Base-by-base conservation (phyloP, 176 grass and related monocot genomes). In the Rhynchospora pubera region DNA sequence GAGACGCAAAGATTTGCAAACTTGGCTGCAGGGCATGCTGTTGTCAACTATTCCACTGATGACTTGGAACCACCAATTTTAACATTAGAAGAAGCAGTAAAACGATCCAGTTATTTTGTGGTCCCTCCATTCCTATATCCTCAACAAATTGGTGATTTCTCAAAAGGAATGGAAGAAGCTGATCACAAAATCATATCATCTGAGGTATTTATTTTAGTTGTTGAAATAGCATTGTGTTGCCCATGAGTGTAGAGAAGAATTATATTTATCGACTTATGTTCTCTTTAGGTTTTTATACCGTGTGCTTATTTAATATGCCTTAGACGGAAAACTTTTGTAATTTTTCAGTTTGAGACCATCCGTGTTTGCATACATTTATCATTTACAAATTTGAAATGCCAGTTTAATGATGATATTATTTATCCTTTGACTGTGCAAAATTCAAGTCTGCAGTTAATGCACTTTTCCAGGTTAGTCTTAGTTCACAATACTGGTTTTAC, bases 401-500 rank as follows among this genome's bases (percentile, higher is more conserved):
- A 39, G 32, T 16, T 84, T 79, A 21, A 59, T 57, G 52, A 66
- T 73, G 61, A 16, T 80, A 66, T 30, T 84, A 81, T 57, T 78
- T 9, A 52, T 78, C 30, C 77, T 64, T 82, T 39, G 63, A 74
- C 78, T 34, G 56, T 80, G 64, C 50, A 86, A 44, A 80, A 6
- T 55, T 89, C 62, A 71, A 82, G 57, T 77, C 81, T 65, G 87
- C 12, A 48, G 72, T 30, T 9, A 22, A 79, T 62, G 57, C 16
- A 7, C 79, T 76, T 65, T 22, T 90, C 66, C 89, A 97, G 94
- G 88, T 97, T 62, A 97, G 76, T 65, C 88, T 97, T 85, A 84
- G 84, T 57, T 97, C 91, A 21, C 94, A 97, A 74, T 94, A 97
- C 91, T 97, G 88, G 55, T 97, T 97, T 74, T 97, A 97, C 85